Evolutionary conservation across 2,329 filamentous ascomycete genomes (phyloP).

Genomic region (Penicillium italicum): DNA sequence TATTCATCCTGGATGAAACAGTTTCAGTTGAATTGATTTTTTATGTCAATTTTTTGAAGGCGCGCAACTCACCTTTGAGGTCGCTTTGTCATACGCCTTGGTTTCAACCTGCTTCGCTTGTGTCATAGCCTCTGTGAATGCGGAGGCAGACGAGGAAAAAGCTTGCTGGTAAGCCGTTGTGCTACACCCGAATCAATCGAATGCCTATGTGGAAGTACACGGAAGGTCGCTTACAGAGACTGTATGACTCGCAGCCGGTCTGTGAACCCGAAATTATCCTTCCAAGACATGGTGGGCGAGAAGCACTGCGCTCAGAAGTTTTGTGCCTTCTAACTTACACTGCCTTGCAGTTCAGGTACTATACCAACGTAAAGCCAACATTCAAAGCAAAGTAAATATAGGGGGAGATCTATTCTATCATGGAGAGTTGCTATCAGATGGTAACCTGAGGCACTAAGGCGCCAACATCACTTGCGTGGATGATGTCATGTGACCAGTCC

Average conservation of each 20-base stretch:
- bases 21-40: constrained; percentile 3
- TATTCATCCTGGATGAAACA: constrained; percentile 54
- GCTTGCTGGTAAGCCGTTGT: constrained; percentile 48
- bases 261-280: constrained; percentile 52
- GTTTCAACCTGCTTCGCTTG: constrained; percentile 64
- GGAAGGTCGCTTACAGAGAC: constrained; percentile 51
- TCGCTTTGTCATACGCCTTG: constrained; percentile 38
- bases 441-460: constrained; percentile 1
- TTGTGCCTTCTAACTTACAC: neutral
- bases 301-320: neutral
- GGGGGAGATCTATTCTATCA: neutral
- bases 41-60: neutral
- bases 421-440: neutral
- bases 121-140: constrained; percentile 48
- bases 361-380: neutral
- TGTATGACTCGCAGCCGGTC: constrained; percentile 63
- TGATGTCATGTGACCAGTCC: constrained; percentile 21
- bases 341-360: neutral
- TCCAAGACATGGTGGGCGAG: constrained; percentile 44
- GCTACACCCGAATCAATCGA: constrained; percentile 34
- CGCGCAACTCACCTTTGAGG: constrained; percentile 34
- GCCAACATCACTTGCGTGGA: constrained; percentile 3
- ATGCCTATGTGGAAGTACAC: neutral
- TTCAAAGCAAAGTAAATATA: neutral
- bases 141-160: constrained; percentile 39